Conservation (phyloP, 768 basidiomycete genomes). For the Pholiota conissans region DNA sequence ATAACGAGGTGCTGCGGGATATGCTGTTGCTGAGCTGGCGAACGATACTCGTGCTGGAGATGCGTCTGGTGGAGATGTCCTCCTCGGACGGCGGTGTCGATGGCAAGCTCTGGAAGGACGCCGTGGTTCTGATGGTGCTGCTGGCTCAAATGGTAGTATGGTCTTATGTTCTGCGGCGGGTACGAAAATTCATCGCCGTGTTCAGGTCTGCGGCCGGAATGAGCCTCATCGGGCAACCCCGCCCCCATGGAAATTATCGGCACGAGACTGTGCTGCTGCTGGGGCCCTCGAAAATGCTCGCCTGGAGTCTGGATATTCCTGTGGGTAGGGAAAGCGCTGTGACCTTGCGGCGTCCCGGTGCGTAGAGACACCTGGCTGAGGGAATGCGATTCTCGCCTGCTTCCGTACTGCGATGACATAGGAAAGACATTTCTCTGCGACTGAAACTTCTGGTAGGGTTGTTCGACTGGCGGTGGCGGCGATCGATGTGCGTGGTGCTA, state of each 20-base stretch:
- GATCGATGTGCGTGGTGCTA: neutral
- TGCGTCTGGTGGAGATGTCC: neutral
- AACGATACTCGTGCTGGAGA: neutral
- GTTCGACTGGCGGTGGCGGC: neutral
- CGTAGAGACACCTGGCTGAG: neutral
- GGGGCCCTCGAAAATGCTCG: neutral
- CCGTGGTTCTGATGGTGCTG: neutral
- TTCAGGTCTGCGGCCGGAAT: neutral
- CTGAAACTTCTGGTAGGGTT: neutral
- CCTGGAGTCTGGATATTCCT: neutral
- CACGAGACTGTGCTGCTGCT: slow-evolving; percentile 2
- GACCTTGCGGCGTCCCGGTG: neutral
- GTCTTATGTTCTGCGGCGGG: neutral
- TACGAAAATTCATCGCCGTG: neutral
- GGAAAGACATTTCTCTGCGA: neutral
- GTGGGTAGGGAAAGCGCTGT: neutral
- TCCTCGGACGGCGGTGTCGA: neutral
- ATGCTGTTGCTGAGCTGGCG: neutral
- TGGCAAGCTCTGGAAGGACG: neutral
- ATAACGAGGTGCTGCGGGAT: neutral
- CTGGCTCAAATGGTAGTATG: neutral
- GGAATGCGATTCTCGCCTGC: neutral
- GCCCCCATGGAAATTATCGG: neutral
- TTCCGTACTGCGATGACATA: neutral
- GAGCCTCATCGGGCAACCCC: neutral